Percentiles rank a stretch among this genome's conserved stretches.
These are phyloP conservation scores for Incumbomyces lentus DNA, from an alignment of 2,329 filamentous ascomycete genomes.

Conservation along the genomic window DNA sequence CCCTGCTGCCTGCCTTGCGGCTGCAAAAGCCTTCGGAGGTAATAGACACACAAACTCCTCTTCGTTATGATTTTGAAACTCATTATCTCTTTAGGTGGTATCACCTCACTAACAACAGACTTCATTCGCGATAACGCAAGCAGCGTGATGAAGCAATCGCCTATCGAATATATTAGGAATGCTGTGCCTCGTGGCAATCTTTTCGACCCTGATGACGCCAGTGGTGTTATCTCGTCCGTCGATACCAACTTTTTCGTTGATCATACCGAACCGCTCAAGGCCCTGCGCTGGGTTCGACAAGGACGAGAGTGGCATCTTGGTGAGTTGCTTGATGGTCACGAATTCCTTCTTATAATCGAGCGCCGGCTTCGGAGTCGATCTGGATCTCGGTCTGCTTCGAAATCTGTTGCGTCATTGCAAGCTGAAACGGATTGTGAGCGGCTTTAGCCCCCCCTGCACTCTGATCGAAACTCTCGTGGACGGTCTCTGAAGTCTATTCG, in stretches of 20 bases:
- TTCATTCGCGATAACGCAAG: constrained; percentile 13
- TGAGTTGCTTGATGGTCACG: constrained; percentile 14
- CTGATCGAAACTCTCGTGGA: no score
- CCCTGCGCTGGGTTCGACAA: constrained; percentile 9
- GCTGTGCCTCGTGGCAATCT: constrained; percentile 13
- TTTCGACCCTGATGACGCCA: constrained; percentile 11
- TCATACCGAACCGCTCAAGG: constrained; percentile 14
- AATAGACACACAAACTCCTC: background rate
- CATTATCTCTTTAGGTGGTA: constrained; percentile 8
- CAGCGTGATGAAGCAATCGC: constrained; percentile 10
- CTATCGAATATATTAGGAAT: constrained; percentile 3
- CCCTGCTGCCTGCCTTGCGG: constrained; percentile 9
- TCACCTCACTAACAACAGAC: constrained; percentile 4
- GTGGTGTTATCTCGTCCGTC: constrained; percentile 10
- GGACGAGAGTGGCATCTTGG: constrained; percentile 14
- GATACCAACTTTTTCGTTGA: constrained; percentile 15
- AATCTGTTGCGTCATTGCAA: constrained; percentile 1
- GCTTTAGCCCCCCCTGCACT: no score
- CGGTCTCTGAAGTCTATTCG: no score
- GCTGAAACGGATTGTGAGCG: no score
- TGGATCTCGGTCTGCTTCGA: constrained; percentile 3
- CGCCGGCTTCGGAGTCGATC: constrained; percentile 1
- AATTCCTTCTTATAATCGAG: constrained; percentile 14
- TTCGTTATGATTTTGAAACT: background rate
- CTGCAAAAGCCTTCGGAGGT: constrained; percentile 12